A percentile compares a stretch with the other conserved stretches of the same genome.
These are phyloP conservation scores for Helianthus tuberosus DNA, from an alignment of 129 eudicot species.

Conservation along the genomic window DNA sequence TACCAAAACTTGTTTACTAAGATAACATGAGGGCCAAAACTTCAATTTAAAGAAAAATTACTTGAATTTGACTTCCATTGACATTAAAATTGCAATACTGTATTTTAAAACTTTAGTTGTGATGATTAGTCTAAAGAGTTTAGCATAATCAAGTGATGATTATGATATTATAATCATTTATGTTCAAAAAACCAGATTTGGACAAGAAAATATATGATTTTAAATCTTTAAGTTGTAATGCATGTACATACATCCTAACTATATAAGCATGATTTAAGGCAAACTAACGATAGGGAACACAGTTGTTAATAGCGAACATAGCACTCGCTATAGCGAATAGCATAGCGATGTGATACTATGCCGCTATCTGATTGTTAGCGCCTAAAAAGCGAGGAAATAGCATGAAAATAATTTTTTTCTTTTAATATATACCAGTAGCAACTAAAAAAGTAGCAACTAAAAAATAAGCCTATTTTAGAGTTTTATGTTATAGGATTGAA, in stretches of 20 bases:
- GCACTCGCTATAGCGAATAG: too few relatives aligned
- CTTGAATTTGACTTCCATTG: slow-evolving; percentile 4
- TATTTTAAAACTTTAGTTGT: not conserved
- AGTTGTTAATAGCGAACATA: too few relatives aligned
- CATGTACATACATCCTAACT: not conserved
- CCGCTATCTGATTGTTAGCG: too few relatives aligned
- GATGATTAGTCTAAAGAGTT: not conserved
- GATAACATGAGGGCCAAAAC: not conserved
- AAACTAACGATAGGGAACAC: not conserved
- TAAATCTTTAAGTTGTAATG: not conserved
- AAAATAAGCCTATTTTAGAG: too few relatives aligned
- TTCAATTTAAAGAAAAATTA: slow-evolving; percentile 7
- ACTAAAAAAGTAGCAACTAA: too few relatives aligned
- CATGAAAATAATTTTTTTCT: too few relatives aligned
- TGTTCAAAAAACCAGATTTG: not conserved
- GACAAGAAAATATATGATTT: not conserved
- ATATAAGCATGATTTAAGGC: slow-evolving; percentile 7
- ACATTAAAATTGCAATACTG: not conserved
- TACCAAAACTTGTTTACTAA: slow-evolving; percentile 5
- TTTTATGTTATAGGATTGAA: too few relatives aligned
- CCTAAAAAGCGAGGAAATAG: too few relatives aligned
- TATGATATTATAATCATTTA: not conserved
- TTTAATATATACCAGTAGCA: too few relatives aligned
- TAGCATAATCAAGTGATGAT: not conserved
- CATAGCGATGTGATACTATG: too few relatives aligned